Percentiles rank a stretch among this genome's conserved stretches.
Evolutionary conservation across 352 stramenopile genomes (phyloP).

Genomic region (Pythium phragmitis): DNA sequence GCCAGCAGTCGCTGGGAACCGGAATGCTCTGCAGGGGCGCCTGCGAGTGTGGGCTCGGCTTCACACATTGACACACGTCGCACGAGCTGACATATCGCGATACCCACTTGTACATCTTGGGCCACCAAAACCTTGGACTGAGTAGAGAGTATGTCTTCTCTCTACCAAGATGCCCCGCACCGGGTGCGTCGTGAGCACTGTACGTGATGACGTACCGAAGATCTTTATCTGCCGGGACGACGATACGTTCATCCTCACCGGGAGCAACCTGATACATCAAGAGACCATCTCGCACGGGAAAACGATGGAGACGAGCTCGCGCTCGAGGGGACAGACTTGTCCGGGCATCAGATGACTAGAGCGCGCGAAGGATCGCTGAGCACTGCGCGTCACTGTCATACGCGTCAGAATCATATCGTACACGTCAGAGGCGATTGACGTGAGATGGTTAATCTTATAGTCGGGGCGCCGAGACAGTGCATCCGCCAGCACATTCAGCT

Average conservation of each 20-base stretch:
- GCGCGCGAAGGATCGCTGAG: not conserved
- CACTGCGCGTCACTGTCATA: not conserved
- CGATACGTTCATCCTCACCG: constrained; percentile 6
- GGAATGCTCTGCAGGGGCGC: constrained; percentile 15
- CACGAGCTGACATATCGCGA: constrained; percentile 16
- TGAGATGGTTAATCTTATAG: constrained; percentile 10
- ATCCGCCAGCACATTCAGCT: constrained; percentile 6
- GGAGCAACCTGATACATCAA: not conserved
- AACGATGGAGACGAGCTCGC: constrained; percentile 14
- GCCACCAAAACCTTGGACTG: constrained; percentile 11
- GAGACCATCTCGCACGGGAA: constrained; percentile 7
- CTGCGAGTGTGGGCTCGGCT: constrained; percentile 7
- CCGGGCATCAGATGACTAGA: not conserved
- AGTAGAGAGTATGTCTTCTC: constrained; percentile 28
- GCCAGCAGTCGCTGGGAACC: constrained; percentile 20
- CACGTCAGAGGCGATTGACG: not conserved
- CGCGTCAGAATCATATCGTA: constrained; percentile 7
- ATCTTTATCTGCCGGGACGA: constrained; percentile 21
- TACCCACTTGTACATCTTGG: constrained; percentile 29
- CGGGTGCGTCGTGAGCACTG: constrained; percentile 14
- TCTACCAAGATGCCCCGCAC: constrained; percentile 14
- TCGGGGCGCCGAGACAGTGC: constrained; percentile 7
- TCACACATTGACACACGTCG: constrained; percentile 22
- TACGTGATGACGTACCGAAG: constrained; percentile 25
- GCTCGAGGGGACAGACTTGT: not conserved